Percentiles rank a stretch among this genome's conserved stretches.
Evolutionary conservation across 2,329 filamentous ascomycete genomes (phyloP).

Genomic region (Fusarium compactum): DNA sequence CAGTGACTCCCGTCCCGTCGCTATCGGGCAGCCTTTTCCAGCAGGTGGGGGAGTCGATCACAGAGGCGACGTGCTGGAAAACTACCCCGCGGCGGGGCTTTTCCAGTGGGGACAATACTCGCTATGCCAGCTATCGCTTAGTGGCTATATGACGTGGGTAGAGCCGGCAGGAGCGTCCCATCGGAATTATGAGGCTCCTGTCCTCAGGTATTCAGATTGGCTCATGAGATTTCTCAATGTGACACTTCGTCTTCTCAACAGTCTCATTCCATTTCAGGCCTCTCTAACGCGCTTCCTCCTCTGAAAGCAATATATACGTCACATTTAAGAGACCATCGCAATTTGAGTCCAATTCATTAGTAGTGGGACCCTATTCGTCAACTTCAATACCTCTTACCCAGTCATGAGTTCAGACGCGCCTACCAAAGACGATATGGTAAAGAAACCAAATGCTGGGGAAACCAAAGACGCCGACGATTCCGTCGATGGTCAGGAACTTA

Average conservation of each 20-base stretch:
- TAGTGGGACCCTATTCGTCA: background rate
- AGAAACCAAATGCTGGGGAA: background rate
- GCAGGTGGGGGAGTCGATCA: constrained; percentile 13
- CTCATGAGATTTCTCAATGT: background rate
- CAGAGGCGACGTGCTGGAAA: constrained; percentile 18
- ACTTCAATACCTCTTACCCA: background rate
- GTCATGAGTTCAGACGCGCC: constrained; percentile 19
- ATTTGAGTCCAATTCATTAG: background rate
- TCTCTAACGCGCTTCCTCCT: background rate
- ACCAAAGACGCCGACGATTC: constrained; percentile 1
- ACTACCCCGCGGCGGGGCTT: constrained; percentile 30
- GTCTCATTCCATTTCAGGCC: background rate
- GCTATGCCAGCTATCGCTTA: background rate
- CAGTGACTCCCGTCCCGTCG: background rate
- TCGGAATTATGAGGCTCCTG: constrained; percentile 1
- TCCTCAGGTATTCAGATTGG: background rate
- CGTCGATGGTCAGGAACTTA: constrained; percentile 44
- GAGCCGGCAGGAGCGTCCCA: background rate
- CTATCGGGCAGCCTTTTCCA: background rate
- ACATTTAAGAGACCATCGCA: too few species aligned
- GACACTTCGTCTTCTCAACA: background rate
- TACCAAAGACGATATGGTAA: background rate
- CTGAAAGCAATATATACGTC: background rate
- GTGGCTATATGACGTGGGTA: background rate
- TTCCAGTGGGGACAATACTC: background rate